Evolutionary conservation across 2,329 filamentous ascomycete genomes (phyloP), one percentile per base, ranked within the genome.

Genomic region (Ascomycota sp.): DNA sequence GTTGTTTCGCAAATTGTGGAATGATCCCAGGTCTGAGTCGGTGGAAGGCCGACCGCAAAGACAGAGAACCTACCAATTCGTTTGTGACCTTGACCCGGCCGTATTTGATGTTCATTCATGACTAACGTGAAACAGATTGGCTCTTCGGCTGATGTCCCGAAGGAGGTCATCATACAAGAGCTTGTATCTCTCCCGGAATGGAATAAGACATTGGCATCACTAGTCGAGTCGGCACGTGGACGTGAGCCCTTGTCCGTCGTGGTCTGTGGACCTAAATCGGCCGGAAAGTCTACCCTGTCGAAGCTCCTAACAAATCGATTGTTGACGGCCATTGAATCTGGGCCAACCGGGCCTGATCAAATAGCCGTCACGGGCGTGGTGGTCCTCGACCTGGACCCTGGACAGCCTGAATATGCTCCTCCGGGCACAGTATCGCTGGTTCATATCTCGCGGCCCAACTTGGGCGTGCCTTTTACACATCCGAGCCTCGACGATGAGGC

Each of bases 261-360:
- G 39, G 56, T 81, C 3, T 73, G 73, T 33, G 78, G 78, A 0
- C 68, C 74, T 0, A 78, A 81, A 40, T 72, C 68, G 1, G 70
- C 76, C 3, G 78, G 78, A 2, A 84, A 84, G 46, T 83, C 78
- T 1, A 82, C 76, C 0, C 78, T 83, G 47, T 66, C 68, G 9
- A 68, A 66, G 32, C 50, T 81, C 5, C 55, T 84, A 2, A 54
- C 64, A 7, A 84, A 84, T 44, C 64, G 68, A 9, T 54, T 80
- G 7, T 51, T 80, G n/a, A 76, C 70, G 4, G 40, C 32, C 2
- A 43, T 42, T 7, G 13, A 31, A 44, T 43, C 42, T 13, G 37
- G 36, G 12, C 11, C 30, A 10, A 9, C 13, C 7, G 42, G 45
- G 12, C 33, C 35, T 10, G 12, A 27, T 24, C 33, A 33, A 12